Evolutionary conservation across 192 early-diverging fungal species (phyloP).

Genomic region (Entomortierella beljakovae): DNA sequence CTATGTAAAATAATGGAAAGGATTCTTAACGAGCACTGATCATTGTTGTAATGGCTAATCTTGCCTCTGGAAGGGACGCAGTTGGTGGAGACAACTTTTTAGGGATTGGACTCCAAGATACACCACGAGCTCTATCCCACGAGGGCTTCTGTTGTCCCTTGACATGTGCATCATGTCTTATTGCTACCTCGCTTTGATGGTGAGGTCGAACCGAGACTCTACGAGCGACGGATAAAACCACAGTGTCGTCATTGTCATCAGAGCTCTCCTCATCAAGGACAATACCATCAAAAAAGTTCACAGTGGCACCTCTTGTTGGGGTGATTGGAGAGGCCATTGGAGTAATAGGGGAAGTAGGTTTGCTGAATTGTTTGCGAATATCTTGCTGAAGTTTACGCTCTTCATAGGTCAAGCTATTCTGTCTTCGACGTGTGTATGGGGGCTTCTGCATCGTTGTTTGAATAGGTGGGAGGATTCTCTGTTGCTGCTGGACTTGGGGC

Average conservation of each 20-base stretch:
- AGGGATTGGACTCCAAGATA: constrained; percentile 1
- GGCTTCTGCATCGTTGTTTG: not conserved
- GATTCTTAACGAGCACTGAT: constrained; percentile 1
- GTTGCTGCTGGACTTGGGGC: not conserved
- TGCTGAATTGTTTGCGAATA: not conserved
- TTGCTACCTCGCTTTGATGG: not conserved
- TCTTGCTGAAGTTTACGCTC: constrained; percentile 2
- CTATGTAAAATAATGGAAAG: not conserved
- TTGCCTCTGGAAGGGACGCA: not conserved
- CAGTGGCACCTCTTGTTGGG: not conserved
- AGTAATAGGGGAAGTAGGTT: not conserved
- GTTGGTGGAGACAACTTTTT: not conserved
- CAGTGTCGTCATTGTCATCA: constrained; percentile 6
- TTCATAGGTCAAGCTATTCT: constrained; percentile 18
- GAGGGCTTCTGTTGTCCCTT: constrained; percentile 5
- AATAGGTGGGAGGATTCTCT: not conserved
- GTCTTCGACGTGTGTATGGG: constrained; percentile 3
- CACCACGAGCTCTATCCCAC: constrained; percentile 10
- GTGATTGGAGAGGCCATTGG: not conserved
- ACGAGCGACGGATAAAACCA: constrained; percentile 1
- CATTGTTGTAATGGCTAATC: not conserved
- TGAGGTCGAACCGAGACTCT: constrained; percentile 5
- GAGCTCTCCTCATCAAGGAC: constrained; percentile 2
- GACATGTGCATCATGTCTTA: not conserved
- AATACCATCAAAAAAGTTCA: constrained; percentile 5